Base-by-base conservation (phyloP, 2,329 filamentous ascomycete species). In the Fusarium oligoseptatum region DNA sequence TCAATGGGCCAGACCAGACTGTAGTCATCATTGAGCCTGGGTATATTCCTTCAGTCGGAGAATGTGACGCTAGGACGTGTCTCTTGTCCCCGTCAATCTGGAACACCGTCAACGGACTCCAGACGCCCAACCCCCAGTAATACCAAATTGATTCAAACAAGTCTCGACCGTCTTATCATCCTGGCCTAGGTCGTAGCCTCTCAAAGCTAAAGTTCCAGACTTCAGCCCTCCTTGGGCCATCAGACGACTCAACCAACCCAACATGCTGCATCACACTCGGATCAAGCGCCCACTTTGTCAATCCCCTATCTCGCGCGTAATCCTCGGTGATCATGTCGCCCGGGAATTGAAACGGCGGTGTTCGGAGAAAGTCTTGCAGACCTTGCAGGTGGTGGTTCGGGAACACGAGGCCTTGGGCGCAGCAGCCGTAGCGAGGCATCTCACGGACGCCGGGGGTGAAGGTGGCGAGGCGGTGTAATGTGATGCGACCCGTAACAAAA, bases 121-220 rank as follows among this genome's bases (percentile, higher is more conserved):
- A 20, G n/a, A 4, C 20, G 37, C 24, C 56, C 15, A 60, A 3
- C 15, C 6, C 22, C 12, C 36, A 15, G 4, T 22, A 24, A n/a
- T 24, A 11, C 22, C 55, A 37, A 37, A 12, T 60, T 41, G 17
- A 11, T 20, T 36, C 11, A n/a, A 36, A 29, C n/a, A n/a, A 24
- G 6, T 10, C 29, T 37, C 22, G 2, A n/a, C 7, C 1, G 1
- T 15, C 3, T 37, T 8, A 5, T 22, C 27, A 22, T 36, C 39
- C 22, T 8, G 58, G 58, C 5, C 50, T 24, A 4, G 56, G 56
- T 1, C 48, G 32, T 9, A 75, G 20, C 6, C 73, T 75, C 66
- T 84, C 80, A 70, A 83, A 83, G 43, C 80, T 82, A 69, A 83
- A 83, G 29, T 83, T 83, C 81, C 81, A 83, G 6, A 83, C 80